Evolutionary conservation across 805 yeast species (phyloP).

Genomic region (Barnettozyma salicaria): DNA sequence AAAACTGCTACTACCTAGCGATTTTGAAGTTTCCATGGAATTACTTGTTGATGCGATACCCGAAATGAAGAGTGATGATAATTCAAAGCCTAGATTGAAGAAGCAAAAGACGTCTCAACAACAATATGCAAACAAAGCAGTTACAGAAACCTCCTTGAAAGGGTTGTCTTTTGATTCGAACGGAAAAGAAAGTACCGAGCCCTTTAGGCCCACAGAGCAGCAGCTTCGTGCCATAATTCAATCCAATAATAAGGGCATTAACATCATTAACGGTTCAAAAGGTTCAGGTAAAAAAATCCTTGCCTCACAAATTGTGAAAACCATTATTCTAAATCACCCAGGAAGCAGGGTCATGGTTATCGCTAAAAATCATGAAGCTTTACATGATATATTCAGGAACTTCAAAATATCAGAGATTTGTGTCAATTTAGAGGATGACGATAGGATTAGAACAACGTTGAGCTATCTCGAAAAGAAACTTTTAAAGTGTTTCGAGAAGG

Average conservation of each 20-base stretch:
- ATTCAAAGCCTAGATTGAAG: too few relatives aligned
- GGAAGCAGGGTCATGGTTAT: conserved; percentile 14
- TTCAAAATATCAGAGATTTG: background rate
- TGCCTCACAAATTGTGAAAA: conserved; percentile 22
- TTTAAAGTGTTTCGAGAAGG: conserved; percentile 18
- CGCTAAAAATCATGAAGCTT: conserved; percentile 3
- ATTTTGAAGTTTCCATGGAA: too few relatives aligned
- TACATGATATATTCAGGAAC: conserved; percentile 1
- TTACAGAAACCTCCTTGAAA: background rate
- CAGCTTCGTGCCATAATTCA: conserved; percentile 20
- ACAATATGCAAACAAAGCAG: too few relatives aligned
- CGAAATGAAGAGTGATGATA: too few relatives aligned
- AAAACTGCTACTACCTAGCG: background rate
- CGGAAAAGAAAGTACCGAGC: too few relatives aligned
- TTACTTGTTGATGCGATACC: too few relatives aligned
- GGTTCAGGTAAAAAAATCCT: conserved; percentile 45
- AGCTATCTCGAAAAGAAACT: conserved; percentile 12
- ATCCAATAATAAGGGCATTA: conserved; percentile 33
- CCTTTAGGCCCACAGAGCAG: too few relatives aligned
- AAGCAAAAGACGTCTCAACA: background rate
- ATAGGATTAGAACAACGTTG: background rate
- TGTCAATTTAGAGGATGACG: conserved; percentile 9
- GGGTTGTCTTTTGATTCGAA: too few relatives aligned
- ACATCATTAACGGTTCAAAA: conserved; percentile 45
- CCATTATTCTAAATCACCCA: conserved; percentile 20